Conservation (phyloP, 139 green algal species). For the Coelastrella sp. region DNA sequence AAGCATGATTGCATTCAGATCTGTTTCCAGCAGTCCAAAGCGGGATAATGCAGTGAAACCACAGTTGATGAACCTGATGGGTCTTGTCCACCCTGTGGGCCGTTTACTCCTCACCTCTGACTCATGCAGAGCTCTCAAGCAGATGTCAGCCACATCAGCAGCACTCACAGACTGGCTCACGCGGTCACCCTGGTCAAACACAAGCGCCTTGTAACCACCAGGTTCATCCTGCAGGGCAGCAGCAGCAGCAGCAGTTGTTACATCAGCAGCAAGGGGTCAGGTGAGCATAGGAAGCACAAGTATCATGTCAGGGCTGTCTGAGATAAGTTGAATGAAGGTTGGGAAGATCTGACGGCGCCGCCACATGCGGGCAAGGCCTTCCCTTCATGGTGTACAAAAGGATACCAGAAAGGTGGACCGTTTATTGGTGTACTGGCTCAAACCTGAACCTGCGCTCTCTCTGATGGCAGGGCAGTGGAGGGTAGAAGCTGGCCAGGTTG, state of each 20-base stretch:
- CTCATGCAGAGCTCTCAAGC: constrained; percentile 85
- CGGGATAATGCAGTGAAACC: not conserved
- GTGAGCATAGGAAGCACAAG: not conserved
- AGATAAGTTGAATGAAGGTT: too few species aligned
- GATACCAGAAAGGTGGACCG: too few species aligned
- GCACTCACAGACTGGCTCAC: constrained; percentile 87
- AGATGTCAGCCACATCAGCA: constrained; percentile 98
- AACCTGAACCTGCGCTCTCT: too few species aligned
- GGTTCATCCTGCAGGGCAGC: constrained; percentile 86
- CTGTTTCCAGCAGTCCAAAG: not conserved
- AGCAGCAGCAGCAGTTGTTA: not conserved
- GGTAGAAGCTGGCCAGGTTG: too few species aligned
- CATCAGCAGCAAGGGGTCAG: not conserved
- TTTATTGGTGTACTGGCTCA: too few species aligned
- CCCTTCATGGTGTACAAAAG: too few species aligned
- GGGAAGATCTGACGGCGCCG: too few species aligned
- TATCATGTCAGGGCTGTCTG: too few species aligned
- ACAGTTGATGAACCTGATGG: not conserved
- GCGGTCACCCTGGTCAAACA: constrained; percentile 96
- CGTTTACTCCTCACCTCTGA: constrained; percentile 25
- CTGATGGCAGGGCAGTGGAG: too few species aligned
- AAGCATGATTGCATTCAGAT: not conserved
- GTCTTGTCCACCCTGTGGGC: not conserved
- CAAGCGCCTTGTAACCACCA: constrained; percentile 94
- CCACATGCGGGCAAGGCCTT: too few species aligned